Evolutionary conservation across 768 basidiomycete species (phyloP).

Genomic region (Suillus lakei): DNA sequence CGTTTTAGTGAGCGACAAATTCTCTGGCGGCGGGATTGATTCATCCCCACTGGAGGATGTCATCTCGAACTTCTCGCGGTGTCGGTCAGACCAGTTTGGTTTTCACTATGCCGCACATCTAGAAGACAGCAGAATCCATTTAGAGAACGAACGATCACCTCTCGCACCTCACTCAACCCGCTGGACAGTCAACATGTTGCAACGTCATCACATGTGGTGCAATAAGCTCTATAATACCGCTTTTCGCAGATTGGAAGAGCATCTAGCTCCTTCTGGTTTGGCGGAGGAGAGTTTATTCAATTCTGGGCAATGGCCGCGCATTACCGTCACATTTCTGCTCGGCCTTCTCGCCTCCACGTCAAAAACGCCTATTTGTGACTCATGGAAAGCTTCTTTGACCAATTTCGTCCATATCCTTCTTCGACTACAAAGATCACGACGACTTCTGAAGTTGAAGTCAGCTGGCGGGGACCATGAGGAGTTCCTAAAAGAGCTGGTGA

Average conservation of each 20-base stretch:
- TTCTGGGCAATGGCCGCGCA: constrained; percentile 40
- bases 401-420: constrained; percentile 33
- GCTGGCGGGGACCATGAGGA: constrained; percentile 14
- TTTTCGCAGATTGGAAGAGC: constrained; percentile 4
- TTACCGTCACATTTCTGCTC: constrained; percentile 35
- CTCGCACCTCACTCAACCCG: neutral
- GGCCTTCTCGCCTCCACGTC: constrained; percentile 30
- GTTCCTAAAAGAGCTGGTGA: constrained; percentile 20
- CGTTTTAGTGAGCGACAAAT: neutral
- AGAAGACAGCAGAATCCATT: constrained; percentile 14
- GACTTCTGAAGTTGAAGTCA: constrained; percentile 29
- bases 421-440: constrained; percentile 40
- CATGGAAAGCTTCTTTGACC: constrained; percentile 36
- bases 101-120: constrained; percentile 16
- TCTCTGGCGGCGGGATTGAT: neutral
- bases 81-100: constrained; percentile 7
- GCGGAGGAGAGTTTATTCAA: constrained; percentile 16
- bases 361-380: constrained; percentile 8
- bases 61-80: neutral
- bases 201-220: constrained; percentile 7
- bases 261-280: constrained; percentile 16
- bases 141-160: constrained; percentile 11
- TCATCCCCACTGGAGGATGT: neutral
- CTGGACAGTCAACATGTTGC: neutral
- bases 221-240: neutral